Conservation (phyloP, 257 asterid species). For the Lycium ferocissimum region DNA sequence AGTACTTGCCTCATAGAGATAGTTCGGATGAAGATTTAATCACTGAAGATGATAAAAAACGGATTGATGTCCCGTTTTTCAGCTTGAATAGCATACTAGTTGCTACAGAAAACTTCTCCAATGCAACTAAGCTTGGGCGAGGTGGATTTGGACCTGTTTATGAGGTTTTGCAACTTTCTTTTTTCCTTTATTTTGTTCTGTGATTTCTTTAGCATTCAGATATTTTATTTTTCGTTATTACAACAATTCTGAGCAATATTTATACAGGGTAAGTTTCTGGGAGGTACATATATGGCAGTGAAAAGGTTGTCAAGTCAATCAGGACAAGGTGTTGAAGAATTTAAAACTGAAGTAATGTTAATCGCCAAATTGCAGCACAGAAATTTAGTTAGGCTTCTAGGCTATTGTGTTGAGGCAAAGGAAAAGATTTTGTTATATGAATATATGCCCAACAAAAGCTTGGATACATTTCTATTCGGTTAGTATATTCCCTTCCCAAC, state of each 20-base stretch:
- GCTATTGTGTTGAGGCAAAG: too few relatives aligned
- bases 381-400: too few relatives aligned
- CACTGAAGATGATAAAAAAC: constrained; percentile 42
- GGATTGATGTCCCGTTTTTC: constrained; percentile 49
- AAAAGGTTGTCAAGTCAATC: too few relatives aligned
- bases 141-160: constrained; percentile 76
- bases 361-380: too few relatives aligned
- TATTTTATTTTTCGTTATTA: background rate
- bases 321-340: too few relatives aligned
- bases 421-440: too few relatives aligned
- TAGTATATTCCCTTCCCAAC: too few relatives aligned
- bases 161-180: constrained; percentile 39
- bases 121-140: constrained; percentile 56
- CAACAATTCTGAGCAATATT: background rate
- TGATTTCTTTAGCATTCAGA: background rate
- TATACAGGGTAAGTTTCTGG: constrained; percentile 46
- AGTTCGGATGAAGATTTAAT: constrained; percentile 38
- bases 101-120: constrained; percentile 56
- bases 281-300: constrained; percentile 38
- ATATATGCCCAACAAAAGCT: too few relatives aligned
- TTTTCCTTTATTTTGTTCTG: too few relatives aligned
- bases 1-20: constrained; percentile 29
- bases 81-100: constrained; percentile 44
- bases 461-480: too few relatives aligned
- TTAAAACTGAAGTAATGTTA: too few relatives aligned